Conservation (phyloP, 345 rosid genomes). For the Turnera subulata region DNA sequence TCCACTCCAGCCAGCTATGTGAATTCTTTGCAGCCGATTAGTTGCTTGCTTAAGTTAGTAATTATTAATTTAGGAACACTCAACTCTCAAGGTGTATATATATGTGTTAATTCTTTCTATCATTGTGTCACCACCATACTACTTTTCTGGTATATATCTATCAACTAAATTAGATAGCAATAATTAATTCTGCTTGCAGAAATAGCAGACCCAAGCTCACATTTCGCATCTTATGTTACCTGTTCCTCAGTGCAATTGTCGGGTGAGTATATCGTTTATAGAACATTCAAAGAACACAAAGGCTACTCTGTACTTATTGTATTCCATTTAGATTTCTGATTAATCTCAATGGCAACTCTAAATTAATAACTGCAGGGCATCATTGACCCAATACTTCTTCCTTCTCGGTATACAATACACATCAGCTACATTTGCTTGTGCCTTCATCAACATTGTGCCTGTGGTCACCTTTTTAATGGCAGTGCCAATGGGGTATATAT, state of each 20-base stretch:
- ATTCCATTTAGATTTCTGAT: too few species aligned
- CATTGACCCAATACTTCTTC: constrained; percentile 54
- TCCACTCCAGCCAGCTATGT: too few species aligned
- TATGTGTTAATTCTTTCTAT: too few species aligned
- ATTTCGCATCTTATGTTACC: constrained; percentile 35
- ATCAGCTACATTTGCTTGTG: constrained; percentile 62
- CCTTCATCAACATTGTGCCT: constrained; percentile 62
- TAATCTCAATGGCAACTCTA: too few species aligned
- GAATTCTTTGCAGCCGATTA: too few species aligned
- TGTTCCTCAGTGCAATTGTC: constrained; percentile 59
- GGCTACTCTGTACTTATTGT: too few species aligned
- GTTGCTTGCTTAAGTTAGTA: too few species aligned
- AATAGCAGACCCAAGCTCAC: constrained; percentile 52
- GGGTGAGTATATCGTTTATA: constrained; percentile 76
- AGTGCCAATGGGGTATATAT: constrained; percentile 49
- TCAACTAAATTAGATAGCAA: neutral
- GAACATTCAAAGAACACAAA: too few species aligned
- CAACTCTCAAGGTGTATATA: too few species aligned
- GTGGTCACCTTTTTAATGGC: constrained; percentile 59
- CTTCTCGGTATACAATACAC: constrained; percentile 60
- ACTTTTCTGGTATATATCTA: neutral
- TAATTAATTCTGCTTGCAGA: constrained; percentile 35
- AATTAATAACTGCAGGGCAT: constrained; percentile 35
- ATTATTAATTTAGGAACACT: too few species aligned
- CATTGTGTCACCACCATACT: neutral